Evolutionary conservation across 73 alveolate species (phyloP), one percentile per base, ranked within the genome.

Genomic region (Diophrys sp.): DNA sequence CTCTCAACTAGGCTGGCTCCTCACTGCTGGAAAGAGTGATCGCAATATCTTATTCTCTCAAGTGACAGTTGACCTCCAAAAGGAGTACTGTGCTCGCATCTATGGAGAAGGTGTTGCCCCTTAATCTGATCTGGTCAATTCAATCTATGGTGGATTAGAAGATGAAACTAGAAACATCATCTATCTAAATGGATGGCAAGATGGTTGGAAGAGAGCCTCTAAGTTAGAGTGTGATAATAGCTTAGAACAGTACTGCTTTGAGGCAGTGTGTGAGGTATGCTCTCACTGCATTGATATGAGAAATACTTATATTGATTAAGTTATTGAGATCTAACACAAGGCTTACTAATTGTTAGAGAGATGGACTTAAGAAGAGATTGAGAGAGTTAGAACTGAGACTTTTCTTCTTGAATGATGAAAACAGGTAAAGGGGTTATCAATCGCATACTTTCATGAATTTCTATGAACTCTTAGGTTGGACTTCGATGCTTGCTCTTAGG

Each of bases 201-300:
- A 90, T 71, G 94, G 94, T 23, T 90, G 97, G 97, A 79, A 84
- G 55, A 77, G 87, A 82, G 89, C 93, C 5, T 79, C 91, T 25
- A 2, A 23, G 54, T 5, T 23, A 2, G 44, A 23, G 25, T 26
- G 73, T 31, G 25, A 14, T 24, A 23, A 27, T 44, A 44, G 44
- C n/a, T 55, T 69, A 33, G 33, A 32, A 27, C 70, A 78, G 31
- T 25, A 25, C 2, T 72, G 68, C 54, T 57, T 87, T 31, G 67
- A 57, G 14, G 87, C 89, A 34, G 87, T 82, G 24, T 90, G 97
- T 75, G 89, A 90, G 56, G 68, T 82, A 67, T 81, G 94, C 67
- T 91, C 89, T 33, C 97, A 90, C 76, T 90, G 97, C 71, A 90
- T 87, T n/a, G 97, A 90, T 28, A 79, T 90, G 25, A 76, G 82